Evolutionary conservation across 1,284 basidiomycete genomes (phyloP).

Genomic region (Ustilago bromivora): DNA sequence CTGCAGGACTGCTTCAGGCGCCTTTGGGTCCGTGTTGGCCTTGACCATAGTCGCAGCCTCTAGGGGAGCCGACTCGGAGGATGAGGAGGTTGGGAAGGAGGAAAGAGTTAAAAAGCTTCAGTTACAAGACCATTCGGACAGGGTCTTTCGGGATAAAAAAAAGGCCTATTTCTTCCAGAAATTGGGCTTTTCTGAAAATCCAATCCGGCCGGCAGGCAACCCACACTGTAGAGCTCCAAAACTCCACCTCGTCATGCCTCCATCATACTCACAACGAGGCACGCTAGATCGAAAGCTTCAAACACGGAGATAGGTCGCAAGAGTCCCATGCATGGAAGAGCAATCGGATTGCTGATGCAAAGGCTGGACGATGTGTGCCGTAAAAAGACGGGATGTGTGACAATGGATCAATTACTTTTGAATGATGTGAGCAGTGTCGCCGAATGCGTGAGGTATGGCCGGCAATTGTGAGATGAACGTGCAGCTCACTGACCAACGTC

Average conservation of each 20-base stretch:
- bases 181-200: conserved; percentile 5
- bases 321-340: background rate
- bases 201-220: background rate
- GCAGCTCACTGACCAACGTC: conserved; percentile 40
- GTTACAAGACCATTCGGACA: background rate
- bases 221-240: background rate
- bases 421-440: background rate
- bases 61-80: background rate
- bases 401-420: background rate
- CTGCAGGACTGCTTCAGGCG: conserved; percentile 36
- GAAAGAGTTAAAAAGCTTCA: background rate
- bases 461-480: background rate
- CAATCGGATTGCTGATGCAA: conserved; percentile 1
- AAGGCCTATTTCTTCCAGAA: background rate
- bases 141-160: conserved; percentile 1
- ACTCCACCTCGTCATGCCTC: background rate
- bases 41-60: conserved; percentile 36
- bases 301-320: background rate
- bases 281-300: background rate
- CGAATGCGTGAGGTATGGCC: background rate
- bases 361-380: background rate
- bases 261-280: background rate
- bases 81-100: conserved; percentile 4
- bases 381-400: background rate
- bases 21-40: conserved; percentile 47